Evolutionary conservation across 371 early-diverging fungal genomes (phyloP), one percentile per base, ranked within the genome.

Genomic region (Mortierella sp.): DNA sequence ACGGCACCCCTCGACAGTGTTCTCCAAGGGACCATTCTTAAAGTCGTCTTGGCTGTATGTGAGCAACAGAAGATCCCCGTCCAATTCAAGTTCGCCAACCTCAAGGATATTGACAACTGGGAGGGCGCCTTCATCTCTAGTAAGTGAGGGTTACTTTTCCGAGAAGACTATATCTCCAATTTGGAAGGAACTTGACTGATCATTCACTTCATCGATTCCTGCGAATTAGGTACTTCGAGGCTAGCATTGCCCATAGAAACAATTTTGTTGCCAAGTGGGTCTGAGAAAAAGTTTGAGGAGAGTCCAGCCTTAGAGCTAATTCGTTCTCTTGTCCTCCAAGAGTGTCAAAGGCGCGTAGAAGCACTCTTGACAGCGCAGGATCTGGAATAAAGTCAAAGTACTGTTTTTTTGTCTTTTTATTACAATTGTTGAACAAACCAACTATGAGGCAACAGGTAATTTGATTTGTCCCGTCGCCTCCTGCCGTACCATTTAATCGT

Each of bases 1-100:
- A 92, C 93, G 16, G 94, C 94, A 1, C 90, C 93, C 0, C 81
- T 92, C 19, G 91, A 92, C 45, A 90, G 88, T 72, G 90, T 94
- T 11, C 80, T 94, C 26, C 74, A 90, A 44, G 94, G 95, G 0
- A 93, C 95, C 5, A 90, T 94, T 28, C 81, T 75, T 21, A 81
- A 79, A 48, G 81, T 78, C 5, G 81, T 84, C 50, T 19, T 79
- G 79, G 57, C 60, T n/a, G 85, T 93, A 11, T 94, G 94, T 76
- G 78, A 91, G 13, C 75, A 89, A 42, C 79, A 92, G 38, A 68
- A 84, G 3, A 92, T 94, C 52, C 88, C 87, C 0, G 82, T 92
- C 24, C 78, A 85, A 47, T 91, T 89, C 89, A 57, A 74, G 0
- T 92, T 91, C 73, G 92, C 93, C 0, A 88, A 76, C 42, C 58